Base-by-base conservation (phyloP, 768 basidiomycete species). In the Suillus subaureus region DNA sequence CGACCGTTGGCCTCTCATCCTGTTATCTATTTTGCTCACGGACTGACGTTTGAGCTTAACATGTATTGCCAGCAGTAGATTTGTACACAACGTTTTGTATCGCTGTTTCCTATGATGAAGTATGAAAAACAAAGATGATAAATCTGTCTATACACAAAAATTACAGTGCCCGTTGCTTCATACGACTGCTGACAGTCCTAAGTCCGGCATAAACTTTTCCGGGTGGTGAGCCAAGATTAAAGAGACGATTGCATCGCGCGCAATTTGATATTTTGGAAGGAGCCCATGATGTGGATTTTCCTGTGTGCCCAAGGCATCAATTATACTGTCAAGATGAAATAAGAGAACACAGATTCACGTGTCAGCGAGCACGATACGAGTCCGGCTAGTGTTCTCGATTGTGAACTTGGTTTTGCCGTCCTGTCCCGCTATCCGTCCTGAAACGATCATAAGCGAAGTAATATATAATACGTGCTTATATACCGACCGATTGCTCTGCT, bases 341-440 rank as follows among this genome's bases (percentile, higher is more conserved):
- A 61, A 28, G 11, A 33, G 31, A 63, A 26, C 63, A 31, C 18
- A 16, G 23, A 86, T 92, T 63, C 73, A 96, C 96, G 95, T 96
- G 75, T 99, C 97, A 13, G 97, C 97, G 49, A 99, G 87, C 55
- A 99, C 94, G 64, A 99, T 98, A n/a, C 97, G 91, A 33, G 97
- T 99, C 64, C 97, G 86, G 70, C 91, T 96, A 3, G 96, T 87
- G 72, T 99, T 99, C 81, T 99, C 97, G 63, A 99, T 99, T 2
- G 96, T 96, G 77, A 98, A 99, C 76, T 97, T 96, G 13, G 96
- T 98, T 81, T 98, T 98, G 52, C 97, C 97, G 68, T 97, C 96
- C 75, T 99, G 96, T 6, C 97, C 97, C 13, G 97, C 97, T 75
- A 99, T 99, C 70, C 97, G 96, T 70, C 95, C 93, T 94, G 70